Evolutionary conservation across 2,329 filamentous ascomycete species (phyloP), one percentile per base, ranked within the genome.

Genomic region (Hirsutella rhossiliensis): DNA sequence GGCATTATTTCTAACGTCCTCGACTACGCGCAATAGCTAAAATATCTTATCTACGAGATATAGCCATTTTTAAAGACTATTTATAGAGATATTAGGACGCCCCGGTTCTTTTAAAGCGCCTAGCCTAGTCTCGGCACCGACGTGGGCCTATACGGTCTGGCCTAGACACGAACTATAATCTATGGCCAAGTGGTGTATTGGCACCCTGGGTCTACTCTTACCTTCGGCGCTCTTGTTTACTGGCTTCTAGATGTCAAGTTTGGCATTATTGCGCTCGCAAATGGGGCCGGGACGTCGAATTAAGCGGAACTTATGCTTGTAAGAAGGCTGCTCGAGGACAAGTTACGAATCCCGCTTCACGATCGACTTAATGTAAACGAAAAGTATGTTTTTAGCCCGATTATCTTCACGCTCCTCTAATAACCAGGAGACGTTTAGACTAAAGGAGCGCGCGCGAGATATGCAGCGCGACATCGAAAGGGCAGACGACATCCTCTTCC

Each of bases 11-110:
- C 66, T 20, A 72, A 64, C 38, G 70, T 71, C 2, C 43, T 60
- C 11, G 73, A 77, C 56, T 76, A 73, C 52, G 54, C 63, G 2
- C 67, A 65, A 50, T 80, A 74, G 75, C 50, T 76, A 3, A 58
- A 60, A 30, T 69, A 66, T 17, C 58, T 76, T 18, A 56, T 78
- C 28, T 52, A 62, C 9, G 38, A 55, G 43, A 34, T 40, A 0
- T 41, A 32, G 5, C 57, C 56, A 4, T 51, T 62, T 7, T 56
- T 56, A 1, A 27, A 49, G 9, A 48, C 39, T 0, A 52, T 52
- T 3, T 57, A 62, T 43, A 19, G 44, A 8, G 58, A 62, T n/a
- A 54, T 66, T 15, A 54, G 54, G 32, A 55, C 38, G 8, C 56
- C 62, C 5, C 45, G 59, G 3, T 44, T 62, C 4, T 55, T 73